Evolutionary conservation across 2,329 filamentous ascomycete genomes (phyloP).

Genomic region (Penicillium sp.): DNA sequence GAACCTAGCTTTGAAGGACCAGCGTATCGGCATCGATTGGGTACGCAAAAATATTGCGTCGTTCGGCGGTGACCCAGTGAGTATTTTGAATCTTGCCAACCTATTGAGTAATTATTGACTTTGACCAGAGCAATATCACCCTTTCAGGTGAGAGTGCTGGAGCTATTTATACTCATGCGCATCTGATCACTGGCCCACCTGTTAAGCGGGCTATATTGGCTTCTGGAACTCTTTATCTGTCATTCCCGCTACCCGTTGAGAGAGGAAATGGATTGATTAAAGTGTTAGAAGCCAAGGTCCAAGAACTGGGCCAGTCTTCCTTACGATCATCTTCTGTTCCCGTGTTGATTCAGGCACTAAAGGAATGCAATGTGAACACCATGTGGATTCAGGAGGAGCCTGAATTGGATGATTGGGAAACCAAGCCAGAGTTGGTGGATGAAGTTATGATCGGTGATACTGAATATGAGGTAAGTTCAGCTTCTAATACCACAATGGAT

Average conservation of each 20-base stretch:
- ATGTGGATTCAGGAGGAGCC: conserved; percentile 46
- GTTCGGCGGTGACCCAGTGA: conserved; percentile 43
- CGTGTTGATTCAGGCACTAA: conserved; percentile 35
- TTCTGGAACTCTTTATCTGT: conserved; percentile 47
- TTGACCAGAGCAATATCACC: conserved; percentile 39
- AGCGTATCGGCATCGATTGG: conserved; percentile 40
- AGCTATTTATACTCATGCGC: conserved; percentile 48
- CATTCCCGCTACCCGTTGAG: conserved; percentile 41
- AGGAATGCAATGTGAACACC: conserved; percentile 40
- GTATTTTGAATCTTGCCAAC: not conserved
- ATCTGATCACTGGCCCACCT: conserved; percentile 34
- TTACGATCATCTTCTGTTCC: conserved; percentile 32
- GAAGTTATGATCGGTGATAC: conserved; percentile 46
- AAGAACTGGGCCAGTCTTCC: conserved; percentile 26
- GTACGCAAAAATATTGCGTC: conserved; percentile 39
- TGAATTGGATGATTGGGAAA: conserved; percentile 40
- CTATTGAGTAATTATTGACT: not conserved
- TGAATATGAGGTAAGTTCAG: conserved; percentile 40
- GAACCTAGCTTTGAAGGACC: conserved; percentile 43
- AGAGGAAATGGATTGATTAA: conserved; percentile 34
- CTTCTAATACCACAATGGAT: not conserved
- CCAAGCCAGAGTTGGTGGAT: conserved; percentile 31
- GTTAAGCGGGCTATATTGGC: conserved; percentile 39
- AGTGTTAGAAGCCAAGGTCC: conserved; percentile 28
- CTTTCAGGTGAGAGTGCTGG: conserved; percentile 50